These are phyloP conservation scores for Erodium moschatum DNA, from an alignment of 441 rosid species.

Conservation along the genomic window DNA sequence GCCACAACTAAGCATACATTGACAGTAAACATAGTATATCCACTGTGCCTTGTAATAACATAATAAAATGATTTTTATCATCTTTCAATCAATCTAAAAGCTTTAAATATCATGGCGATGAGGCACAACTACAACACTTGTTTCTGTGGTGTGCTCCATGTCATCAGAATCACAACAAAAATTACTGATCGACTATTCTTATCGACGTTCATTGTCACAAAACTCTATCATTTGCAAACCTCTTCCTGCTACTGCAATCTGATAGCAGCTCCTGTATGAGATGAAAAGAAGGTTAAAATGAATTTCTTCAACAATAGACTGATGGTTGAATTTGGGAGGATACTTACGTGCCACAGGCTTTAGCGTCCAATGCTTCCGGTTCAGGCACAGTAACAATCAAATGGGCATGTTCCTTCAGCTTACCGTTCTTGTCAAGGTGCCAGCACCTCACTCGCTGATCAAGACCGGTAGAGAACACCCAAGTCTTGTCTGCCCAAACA, in stretches of 20 bases:
- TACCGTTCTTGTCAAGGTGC: constrained; percentile 40
- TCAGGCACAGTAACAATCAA: constrained; percentile 70
- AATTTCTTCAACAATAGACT: too few relatives aligned
- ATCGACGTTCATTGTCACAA: constrained; percentile 1
- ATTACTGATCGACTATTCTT: background rate
- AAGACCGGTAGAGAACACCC: constrained; percentile 92
- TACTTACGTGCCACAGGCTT: constrained; percentile 56
- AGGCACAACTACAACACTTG: too few relatives aligned
- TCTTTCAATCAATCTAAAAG: too few relatives aligned
- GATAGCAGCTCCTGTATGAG: constrained; percentile 49
- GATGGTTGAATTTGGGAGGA: constrained; percentile 2
- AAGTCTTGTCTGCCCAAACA: constrained; percentile 75
- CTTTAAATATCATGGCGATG: too few relatives aligned
- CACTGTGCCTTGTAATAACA: background rate
- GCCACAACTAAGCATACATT: constrained; percentile 5
- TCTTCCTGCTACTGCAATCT: constrained; percentile 80
- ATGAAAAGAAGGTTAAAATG: background rate
- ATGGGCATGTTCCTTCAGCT: constrained; percentile 45
- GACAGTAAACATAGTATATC: background rate
- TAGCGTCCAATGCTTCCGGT: constrained; percentile 82
- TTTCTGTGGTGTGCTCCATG: too few relatives aligned
- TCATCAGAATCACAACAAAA: too few relatives aligned
- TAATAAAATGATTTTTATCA: too few relatives aligned
- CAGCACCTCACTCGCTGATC: constrained; percentile 95
- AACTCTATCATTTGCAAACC: constrained; percentile 87